Evolutionary conservation across 441 rosid species (phyloP), one percentile per base, ranked within the genome.

Genomic region (Populus hybrid): DNA sequence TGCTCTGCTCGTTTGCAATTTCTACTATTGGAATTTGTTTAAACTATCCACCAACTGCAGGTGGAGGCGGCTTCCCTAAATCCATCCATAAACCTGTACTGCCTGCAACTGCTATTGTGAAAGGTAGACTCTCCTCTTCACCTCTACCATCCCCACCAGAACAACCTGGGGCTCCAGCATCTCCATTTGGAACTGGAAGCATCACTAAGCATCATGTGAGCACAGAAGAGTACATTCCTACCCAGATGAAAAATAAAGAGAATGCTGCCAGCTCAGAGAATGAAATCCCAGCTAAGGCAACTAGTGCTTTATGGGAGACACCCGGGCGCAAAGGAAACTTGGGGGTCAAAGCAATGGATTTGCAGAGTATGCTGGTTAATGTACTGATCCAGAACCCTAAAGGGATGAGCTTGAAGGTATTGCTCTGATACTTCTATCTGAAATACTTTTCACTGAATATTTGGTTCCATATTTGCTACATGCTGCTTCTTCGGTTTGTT

Each of bases 351-450:
- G 85, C 94, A 82, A 79, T 63, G 77, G 94, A 93, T 87, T 83
- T 94, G 87, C 88, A 87, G 87, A 85, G 89, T 80, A 75, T 85
- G 84, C 72, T 92, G 84, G 85, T 87, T 78, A 75, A 85, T 83
- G 79, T 89, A 79, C 92, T 94, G 67, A 90, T 75, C 65, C 92
- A 93, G 84, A 88, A 92, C 76, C 94, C 97, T 23, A 88, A 84
- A 77, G 97, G 97, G 53, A 87, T 93, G 98, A 93, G 86, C 90
- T 84, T 92, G 81, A 90, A 94, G 97, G 99, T 90, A 86, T 81
- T 84, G 73, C 40, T 24, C 20, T 28, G 35, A 71, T 28, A 16
- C 11, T 61, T 38, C 10, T 63, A 21, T 38, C 10, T 12, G 34
- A 42, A 42, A 53, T 53, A 18, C 21, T 53, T 53, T 16, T 65